These are phyloP conservation scores for Termitomyces sp. DNA, from an alignment of 768 basidiomycete species.

Conservation along the genomic window DNA sequence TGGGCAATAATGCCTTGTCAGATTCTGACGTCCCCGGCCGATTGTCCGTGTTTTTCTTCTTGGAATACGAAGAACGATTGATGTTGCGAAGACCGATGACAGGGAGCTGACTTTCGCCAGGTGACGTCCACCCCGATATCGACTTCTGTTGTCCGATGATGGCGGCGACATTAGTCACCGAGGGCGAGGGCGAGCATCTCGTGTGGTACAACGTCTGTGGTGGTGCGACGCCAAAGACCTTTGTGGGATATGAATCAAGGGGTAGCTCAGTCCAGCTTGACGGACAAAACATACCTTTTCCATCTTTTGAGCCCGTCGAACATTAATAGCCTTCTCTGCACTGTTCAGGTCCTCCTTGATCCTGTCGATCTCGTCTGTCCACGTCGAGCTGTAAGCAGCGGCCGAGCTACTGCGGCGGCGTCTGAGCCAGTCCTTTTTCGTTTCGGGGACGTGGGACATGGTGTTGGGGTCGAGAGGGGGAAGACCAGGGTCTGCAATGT, in stretches of 20 bases:
- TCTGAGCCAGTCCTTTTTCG: constrained; percentile 41
- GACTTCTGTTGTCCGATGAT: constrained; percentile 10
- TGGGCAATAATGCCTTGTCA: constrained; percentile 44
- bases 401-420: constrained; percentile 54
- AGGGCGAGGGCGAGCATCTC: constrained; percentile 42
- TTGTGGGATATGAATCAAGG: background rate
- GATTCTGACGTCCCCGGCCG: constrained; percentile 70
- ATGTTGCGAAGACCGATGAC: constrained; percentile 34
- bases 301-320: constrained; percentile 82
- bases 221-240: constrained; percentile 83
- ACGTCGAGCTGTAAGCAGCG: constrained; percentile 40
- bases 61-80: constrained; percentile 50
- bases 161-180: constrained; percentile 18
- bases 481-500: constrained; percentile 26
- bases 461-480: constrained; percentile 21
- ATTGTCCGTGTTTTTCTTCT: constrained; percentile 31
- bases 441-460: constrained; percentile 20
- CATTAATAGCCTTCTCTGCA: constrained; percentile 75
- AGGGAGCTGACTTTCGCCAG: constrained; percentile 16
- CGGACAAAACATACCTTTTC: constrained; percentile 58
- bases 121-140: constrained; percentile 16
- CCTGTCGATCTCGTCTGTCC: constrained; percentile 57
- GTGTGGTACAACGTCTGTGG: constrained; percentile 79
- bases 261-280: background rate
- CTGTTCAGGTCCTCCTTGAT: constrained; percentile 68